Conservation (phyloP, 2,329 filamentous ascomycete species). For the Cladosporium sp. region DNA sequence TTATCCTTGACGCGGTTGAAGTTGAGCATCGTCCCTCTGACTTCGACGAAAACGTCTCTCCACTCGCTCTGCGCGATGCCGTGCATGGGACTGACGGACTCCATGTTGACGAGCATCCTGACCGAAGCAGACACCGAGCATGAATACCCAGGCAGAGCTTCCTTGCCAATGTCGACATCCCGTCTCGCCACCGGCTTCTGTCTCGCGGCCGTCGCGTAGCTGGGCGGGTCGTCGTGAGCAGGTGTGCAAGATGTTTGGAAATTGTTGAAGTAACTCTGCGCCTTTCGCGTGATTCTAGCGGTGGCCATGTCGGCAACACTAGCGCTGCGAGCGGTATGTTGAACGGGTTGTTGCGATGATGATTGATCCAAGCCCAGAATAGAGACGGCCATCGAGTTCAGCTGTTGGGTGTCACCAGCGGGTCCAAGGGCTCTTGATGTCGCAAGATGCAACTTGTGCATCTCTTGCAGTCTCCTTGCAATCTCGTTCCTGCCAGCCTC, state of each 20-base stretch:
- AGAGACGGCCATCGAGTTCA: conserved; percentile 5
- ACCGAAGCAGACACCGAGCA: conserved; percentile 30
- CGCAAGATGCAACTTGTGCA: conserved; percentile 11
- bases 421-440: neutral
- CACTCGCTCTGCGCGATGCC: conserved; percentile 28
- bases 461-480: conserved; percentile 2
- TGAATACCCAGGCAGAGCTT: conserved; percentile 30
- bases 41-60: conserved; percentile 52
- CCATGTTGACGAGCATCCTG: conserved; percentile 30
- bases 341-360: neutral
- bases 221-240: conserved; percentile 29
- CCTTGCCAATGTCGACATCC: conserved; percentile 18
- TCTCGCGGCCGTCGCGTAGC: conserved; percentile 24
- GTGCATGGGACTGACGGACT: conserved; percentile 31
- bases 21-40: conserved; percentile 65
- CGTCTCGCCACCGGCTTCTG: conserved; percentile 16
- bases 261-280: conserved; percentile 32
- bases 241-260: conserved; percentile 32
- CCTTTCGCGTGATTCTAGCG: conserved; percentile 18
- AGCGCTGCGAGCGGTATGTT: neutral
- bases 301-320: conserved; percentile 5
- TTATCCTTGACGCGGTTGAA: conserved; percentile 58
- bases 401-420: neutral
- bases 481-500: conserved; percentile 12
- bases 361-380: neutral